These are phyloP conservation scores for Rhodotorula diobovata DNA, from an alignment of 768 basidiomycete genomes.

Conservation along the genomic window DNA sequence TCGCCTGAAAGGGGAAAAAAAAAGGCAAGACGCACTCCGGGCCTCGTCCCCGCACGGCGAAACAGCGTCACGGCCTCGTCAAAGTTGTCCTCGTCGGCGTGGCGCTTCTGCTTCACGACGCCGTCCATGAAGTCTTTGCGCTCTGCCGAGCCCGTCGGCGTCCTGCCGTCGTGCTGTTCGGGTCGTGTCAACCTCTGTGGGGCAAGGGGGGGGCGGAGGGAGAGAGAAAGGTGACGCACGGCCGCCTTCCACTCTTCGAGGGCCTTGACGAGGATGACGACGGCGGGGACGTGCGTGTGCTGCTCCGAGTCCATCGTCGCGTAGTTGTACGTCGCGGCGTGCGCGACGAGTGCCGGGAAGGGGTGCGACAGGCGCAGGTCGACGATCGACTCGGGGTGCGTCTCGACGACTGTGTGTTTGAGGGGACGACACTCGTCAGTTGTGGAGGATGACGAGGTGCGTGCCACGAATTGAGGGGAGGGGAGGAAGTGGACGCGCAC, in stretches of 20 bases:
- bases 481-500: conserved; percentile 41
- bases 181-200: background rate
- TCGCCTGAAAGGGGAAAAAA: too few species aligned
- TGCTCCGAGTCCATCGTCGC: conserved; percentile 77
- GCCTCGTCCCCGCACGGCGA: conserved; percentile 46
- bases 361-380: conserved; percentile 78
- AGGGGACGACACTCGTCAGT: background rate
- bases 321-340: conserved; percentile 68
- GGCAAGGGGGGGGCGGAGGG: too few species aligned
- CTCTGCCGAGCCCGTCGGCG: conserved; percentile 59
- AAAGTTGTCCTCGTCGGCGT: conserved; percentile 86
- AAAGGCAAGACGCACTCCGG: conserved; percentile 2
- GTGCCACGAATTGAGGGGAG: background rate
- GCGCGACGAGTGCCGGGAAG: conserved; percentile 72
- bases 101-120: conserved; percentile 60
- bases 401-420: conserved; percentile 67
- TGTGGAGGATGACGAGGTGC: too few species aligned
- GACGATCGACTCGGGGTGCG: conserved; percentile 64
- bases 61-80: conserved; percentile 89
- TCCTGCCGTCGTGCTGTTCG: conserved; percentile 61
- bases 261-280: conserved; percentile 77
- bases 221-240: conserved; percentile 50
- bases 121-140: conserved; percentile 70
- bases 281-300: conserved; percentile 84
- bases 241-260: conserved; percentile 75